These are phyloP conservation scores for Thalia dealbata DNA, from an alignment of 176 grass and related monocot genomes.

Conservation along the genomic window DNA sequence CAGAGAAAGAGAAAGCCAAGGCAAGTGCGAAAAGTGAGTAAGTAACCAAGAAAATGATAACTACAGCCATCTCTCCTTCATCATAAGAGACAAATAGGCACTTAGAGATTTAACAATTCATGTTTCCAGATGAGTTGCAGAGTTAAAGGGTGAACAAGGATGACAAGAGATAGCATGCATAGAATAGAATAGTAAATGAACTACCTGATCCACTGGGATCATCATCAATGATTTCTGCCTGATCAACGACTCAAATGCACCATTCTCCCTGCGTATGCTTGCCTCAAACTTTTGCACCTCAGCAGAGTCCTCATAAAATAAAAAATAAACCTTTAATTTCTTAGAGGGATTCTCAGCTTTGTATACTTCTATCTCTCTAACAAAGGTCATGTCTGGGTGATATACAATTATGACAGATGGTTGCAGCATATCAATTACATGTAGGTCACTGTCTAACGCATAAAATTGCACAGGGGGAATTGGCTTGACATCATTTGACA, in stretches of 20 bases:
- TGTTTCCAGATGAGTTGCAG: too few species aligned
- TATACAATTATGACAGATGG: constrained; percentile 79
- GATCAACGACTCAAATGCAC: constrained; percentile 89
- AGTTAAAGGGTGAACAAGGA: constrained; percentile 6
- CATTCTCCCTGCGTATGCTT: constrained; percentile 78
- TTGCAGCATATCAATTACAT: constrained; percentile 64
- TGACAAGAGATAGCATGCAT: constrained; percentile 8
- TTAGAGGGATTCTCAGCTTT: constrained; percentile 67
- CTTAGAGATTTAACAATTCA: too few species aligned
- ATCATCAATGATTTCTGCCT: constrained; percentile 94
- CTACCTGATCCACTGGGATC: constrained; percentile 86
- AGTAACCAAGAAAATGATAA: too few species aligned
- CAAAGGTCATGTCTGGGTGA: constrained; percentile 91
- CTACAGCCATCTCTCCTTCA: too few species aligned
- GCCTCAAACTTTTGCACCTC: constrained; percentile 86
- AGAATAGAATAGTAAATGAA: constrained; percentile 12
- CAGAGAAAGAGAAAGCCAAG: background rate
- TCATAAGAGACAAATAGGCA: too few species aligned
- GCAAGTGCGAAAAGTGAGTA: background rate
- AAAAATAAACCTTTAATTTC: constrained; percentile 78
- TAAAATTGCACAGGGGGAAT: constrained; percentile 79
- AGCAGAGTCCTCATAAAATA: constrained; percentile 91
- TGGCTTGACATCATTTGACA: constrained; percentile 29
- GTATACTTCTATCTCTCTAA: constrained; percentile 92
- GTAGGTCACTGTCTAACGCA: constrained; percentile 71